These are phyloP conservation scores for Magnolia sinica DNA, from an alignment of 164 flowering plant species.

Conservation along the genomic window DNA sequence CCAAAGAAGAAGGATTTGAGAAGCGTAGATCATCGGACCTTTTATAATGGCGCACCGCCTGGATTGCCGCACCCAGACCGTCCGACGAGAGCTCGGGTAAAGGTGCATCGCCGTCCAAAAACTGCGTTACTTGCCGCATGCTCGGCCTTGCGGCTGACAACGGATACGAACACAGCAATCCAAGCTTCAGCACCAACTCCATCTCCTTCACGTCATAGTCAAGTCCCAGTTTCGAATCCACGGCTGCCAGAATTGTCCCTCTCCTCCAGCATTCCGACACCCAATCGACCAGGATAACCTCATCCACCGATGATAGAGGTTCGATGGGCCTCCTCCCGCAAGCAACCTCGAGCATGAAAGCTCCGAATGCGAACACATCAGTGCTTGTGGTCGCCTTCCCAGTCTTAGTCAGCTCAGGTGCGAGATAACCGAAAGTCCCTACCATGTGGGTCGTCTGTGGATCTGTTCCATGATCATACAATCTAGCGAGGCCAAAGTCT, in stretches of 20 bases:
- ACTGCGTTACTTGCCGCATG: background rate
- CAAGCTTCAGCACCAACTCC: slow-evolving; percentile 25
- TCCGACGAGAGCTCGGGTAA: background rate
- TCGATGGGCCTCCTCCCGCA: slow-evolving; percentile 16
- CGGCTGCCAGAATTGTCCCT: slow-evolving; percentile 14
- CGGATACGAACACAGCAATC: slow-evolving; percentile 17
- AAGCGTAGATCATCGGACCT: no score
- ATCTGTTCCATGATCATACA: no score
- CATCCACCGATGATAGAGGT: background rate
- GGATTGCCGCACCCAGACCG: background rate
- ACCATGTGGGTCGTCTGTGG: slow-evolving; percentile 11
- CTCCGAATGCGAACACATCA: slow-evolving; percentile 8
- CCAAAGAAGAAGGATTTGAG: no score
- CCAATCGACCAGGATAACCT: slow-evolving; percentile 12
- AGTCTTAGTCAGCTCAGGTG: slow-evolving; percentile 10
- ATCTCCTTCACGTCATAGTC: slow-evolving; percentile 17
- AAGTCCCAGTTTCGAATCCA: slow-evolving; percentile 15
- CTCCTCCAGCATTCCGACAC: slow-evolving; percentile 7
- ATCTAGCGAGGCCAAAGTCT: no score
- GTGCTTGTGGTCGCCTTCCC: slow-evolving; percentile 8
- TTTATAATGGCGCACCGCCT: no score
- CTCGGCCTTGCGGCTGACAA: background rate
- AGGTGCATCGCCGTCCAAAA: background rate
- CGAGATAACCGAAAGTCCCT: slow-evolving; percentile 17
- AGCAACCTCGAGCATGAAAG: slow-evolving; percentile 15